These are phyloP conservation scores for Taiozyma sp. DNA, from an alignment of 1,139 yeast species.

Conservation along the genomic window DNA sequence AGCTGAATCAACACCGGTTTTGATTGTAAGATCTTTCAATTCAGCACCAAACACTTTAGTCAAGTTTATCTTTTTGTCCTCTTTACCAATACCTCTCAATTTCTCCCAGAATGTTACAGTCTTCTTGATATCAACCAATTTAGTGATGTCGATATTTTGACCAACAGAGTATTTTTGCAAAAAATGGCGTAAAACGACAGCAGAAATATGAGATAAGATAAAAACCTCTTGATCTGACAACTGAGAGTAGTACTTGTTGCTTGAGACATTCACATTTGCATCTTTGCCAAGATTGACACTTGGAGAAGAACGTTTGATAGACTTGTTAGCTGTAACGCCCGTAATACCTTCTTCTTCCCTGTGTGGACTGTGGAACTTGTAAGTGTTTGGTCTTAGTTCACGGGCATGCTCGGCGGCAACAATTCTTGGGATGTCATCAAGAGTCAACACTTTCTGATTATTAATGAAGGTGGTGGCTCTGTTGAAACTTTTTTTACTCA, in stretches of 20 bases:
- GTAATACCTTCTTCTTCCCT: constrained; percentile 31
- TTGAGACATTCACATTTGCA: not conserved
- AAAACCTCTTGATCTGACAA: constrained; percentile 56
- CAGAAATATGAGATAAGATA: constrained; percentile 63
- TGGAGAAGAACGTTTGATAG: constrained; percentile 16
- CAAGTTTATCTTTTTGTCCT: constrained; percentile 26
- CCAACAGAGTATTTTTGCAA: constrained; percentile 28
- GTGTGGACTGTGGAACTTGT: constrained; percentile 54
- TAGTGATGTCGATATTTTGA: constrained; percentile 46
- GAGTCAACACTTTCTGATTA: constrained; percentile 80
- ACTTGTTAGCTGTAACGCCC: constrained; percentile 26
- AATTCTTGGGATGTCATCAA: constrained; percentile 94
- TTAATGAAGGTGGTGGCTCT: constrained; percentile 32
- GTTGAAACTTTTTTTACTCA: constrained; percentile 24
- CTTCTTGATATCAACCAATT: constrained; percentile 54
- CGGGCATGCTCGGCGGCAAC: constrained; percentile 97
- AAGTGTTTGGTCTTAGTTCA: constrained; percentile 85
- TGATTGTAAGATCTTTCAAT: constrained; percentile 62
- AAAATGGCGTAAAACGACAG: constrained; percentile 50
- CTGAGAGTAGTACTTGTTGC: constrained; percentile 60
- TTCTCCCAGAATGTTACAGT: constrained; percentile 76
- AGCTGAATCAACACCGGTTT: constrained; percentile 83
- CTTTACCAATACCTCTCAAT: constrained; percentile 33
- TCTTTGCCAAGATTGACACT: constrained; percentile 1
- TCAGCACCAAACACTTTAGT: constrained; percentile 77